phyloP scores from a whole-genome alignment of 176 grass and related monocot species.

The Hsuehochloa calcarea region DNA sequence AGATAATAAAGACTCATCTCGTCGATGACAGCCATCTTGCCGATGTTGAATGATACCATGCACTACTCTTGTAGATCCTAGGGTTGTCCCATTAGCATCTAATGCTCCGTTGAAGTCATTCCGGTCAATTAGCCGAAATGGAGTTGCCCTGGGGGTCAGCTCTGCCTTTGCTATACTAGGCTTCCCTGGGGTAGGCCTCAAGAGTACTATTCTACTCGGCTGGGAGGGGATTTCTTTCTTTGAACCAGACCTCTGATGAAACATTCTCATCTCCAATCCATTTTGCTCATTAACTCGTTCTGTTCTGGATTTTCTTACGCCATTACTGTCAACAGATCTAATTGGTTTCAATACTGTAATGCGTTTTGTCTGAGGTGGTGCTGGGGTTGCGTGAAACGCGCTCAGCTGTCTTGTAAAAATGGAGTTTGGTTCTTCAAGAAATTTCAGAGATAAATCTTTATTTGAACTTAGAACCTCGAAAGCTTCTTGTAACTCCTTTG shows the following conservation, averaged over 20 bases:
- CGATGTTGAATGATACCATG: slow-evolving; percentile 28
- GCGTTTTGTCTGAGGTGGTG: slow-evolving; percentile 48
- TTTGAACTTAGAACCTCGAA: slow-evolving; percentile 65
- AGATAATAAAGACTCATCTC: slow-evolving; percentile 75
- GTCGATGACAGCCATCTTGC: slow-evolving; percentile 37
- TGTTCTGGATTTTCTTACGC: neutral
- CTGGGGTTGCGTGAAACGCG: slow-evolving; percentile 26
- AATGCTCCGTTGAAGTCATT: slow-evolving; percentile 17
- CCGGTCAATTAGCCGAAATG: slow-evolving; percentile 32
- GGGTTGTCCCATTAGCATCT: slow-evolving; percentile 16
- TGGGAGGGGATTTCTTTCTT: slow-evolving; percentile 48
- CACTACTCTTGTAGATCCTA: neutral
- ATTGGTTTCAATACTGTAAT: slow-evolving; percentile 82
- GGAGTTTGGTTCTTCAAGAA: slow-evolving; percentile 60
- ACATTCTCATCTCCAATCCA: slow-evolving; percentile 25
- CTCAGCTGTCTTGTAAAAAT: slow-evolving; percentile 39
- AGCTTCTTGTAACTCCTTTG: slow-evolving; percentile 55
- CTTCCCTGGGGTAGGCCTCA: slow-evolving; percentile 73
- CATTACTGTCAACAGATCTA: slow-evolving; percentile 38
- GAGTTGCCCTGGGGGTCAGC: slow-evolving; percentile 21
- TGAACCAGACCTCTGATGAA: slow-evolving; percentile 29
- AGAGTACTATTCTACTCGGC: slow-evolving; percentile 75
- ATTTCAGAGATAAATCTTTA: slow-evolving; percentile 68
- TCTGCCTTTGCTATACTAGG: slow-evolving; percentile 36
- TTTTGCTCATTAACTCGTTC: slow-evolving; percentile 35